Base-by-base conservation (phyloP, 495 filamentous ascomycete species). In the Lasiosphaeris hirsuta region DNA sequence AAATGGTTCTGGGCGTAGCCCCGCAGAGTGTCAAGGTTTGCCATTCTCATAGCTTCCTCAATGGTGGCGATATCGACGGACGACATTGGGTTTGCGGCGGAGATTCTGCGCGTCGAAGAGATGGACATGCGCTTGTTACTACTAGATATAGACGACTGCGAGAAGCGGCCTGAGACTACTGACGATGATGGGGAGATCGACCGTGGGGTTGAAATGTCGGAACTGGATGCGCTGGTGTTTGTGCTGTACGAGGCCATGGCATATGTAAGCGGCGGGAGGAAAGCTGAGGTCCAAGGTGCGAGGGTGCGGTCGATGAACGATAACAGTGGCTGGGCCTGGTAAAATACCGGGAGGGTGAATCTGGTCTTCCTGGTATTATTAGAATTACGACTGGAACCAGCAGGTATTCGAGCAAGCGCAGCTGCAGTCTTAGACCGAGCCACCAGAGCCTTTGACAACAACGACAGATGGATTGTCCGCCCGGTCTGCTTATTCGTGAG, bases 201-300 rank as follows among this genome's bases (percentile, higher is more conserved):
- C 64, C 78, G 73, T 60, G 80, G 78, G 18, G 79, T 81, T 54
- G 73, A 76, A 60, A 83, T 68, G 62, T 81, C 80, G 65, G 78
- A 78, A 58, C 65, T 70, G 54, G 68, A 65, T 14, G 64, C 56
- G 59, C 68, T 72, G 56, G 68, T 76, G 61, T 63, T 67, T 48
- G 75, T 66, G 23, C 23, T 30, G 67, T 69, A 74, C 61, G 77
- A 79, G 72, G 78, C 77, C 78, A 81, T 81, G 67, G 74, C 61
- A 71, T 60, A 63, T 59, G 59, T 39, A 61, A 61, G 56, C 19
- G 57, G 14, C 44, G 61, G 56, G 34, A 58, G 49, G 44, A 61
- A 58, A 41, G 39, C 57, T 62, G 43, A 61, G 57, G 67, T 60
- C 56, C 56, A 65, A 51, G 62, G 66, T 17, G 53, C 7, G 34